These are phyloP conservation scores for Myxozyma neglecta DNA, from an alignment of 805 yeast genomes.

Conservation along the genomic window DNA sequence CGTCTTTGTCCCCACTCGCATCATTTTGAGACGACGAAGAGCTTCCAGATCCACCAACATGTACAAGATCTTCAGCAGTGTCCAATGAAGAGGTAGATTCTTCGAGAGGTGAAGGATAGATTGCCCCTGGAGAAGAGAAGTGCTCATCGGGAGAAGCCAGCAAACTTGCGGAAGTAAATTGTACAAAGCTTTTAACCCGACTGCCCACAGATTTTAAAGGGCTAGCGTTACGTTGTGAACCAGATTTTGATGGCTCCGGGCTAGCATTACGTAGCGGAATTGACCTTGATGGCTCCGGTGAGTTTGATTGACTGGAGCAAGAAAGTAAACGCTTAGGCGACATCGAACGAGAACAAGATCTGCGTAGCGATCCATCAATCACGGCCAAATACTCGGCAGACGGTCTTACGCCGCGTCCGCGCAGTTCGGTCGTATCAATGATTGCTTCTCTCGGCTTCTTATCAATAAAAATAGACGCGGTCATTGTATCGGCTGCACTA, in stretches of 20 bases:
- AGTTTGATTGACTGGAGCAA: neutral
- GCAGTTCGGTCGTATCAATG: conserved; percentile 14
- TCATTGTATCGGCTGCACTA: conserved; percentile 9
- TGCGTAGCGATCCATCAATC: neutral
- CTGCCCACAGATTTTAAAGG: neutral
- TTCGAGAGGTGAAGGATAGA: neutral
- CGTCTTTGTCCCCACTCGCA: neutral
- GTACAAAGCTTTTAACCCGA: neutral
- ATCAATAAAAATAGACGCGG: conserved; percentile 2
- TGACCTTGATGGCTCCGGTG: neutral
- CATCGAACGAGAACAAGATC: neutral
- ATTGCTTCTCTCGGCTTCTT: conserved; percentile 7
- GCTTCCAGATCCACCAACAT: conserved; percentile 12
- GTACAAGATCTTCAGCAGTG: conserved; percentile 22
- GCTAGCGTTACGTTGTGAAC: neutral
- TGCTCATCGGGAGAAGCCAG: neutral
- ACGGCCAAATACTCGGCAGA: conserved; percentile 9
- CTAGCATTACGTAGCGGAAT: neutral
- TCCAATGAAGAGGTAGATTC: conserved; percentile 4
- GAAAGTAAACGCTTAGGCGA: conserved; percentile 4
- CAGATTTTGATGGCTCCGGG: neutral
- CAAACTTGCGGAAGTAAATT: neutral
- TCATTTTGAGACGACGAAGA: conserved; percentile 3
- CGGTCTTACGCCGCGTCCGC: neutral
- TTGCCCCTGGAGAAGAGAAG: neutral